These are phyloP conservation scores for Neurospora crassa DNA, from an alignment of 2,329 filamentous ascomycete genomes.

Conservation along the genomic window DNA sequence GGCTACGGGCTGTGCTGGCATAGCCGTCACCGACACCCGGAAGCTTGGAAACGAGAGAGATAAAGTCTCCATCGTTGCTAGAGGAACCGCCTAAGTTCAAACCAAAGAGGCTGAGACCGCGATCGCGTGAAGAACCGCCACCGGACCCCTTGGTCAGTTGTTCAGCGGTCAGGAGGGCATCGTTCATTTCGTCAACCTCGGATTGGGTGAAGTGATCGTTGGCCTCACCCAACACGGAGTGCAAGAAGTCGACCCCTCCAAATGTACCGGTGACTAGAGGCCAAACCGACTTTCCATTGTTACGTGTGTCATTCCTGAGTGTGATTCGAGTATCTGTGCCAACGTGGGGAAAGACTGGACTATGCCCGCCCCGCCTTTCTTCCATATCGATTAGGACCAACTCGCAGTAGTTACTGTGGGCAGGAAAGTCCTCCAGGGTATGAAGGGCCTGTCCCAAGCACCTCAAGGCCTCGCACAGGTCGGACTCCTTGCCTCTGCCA, in stretches of 20 bases:
- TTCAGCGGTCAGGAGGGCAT: conserved; percentile 62
- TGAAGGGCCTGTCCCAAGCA: conserved; percentile 69
- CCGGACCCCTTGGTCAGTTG: conserved; percentile 27
- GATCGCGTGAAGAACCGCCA: conserved; percentile 22
- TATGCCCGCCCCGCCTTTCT: conserved; percentile 35
- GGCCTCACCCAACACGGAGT: conserved; percentile 65
- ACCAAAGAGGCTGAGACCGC: conserved; percentile 18
- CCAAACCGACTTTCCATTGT: too few species aligned
- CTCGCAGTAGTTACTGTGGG: conserved; percentile 78
- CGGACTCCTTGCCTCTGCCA: conserved; percentile 58
- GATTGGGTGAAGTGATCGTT: conserved; percentile 79
- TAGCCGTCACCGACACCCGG: conserved; percentile 60
- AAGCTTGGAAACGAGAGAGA: conserved; percentile 64
- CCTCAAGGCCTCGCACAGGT: conserved; percentile 71
- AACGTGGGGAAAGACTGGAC: conserved; percentile 63
- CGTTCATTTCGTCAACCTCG: conserved; percentile 72
- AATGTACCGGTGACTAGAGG: conserved; percentile 67
- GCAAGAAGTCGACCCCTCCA: conserved; percentile 75
- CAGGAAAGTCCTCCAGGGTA: conserved; percentile 69
- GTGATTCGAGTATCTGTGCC: conserved; percentile 58
- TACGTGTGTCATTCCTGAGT: too few species aligned
- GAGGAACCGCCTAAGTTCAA: conserved; percentile 23
- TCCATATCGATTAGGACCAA: conserved; percentile 56
- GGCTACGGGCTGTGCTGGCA: conserved; percentile 53
- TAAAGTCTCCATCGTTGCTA: conserved; percentile 43